Evolutionary conservation across 148 eudicot species (phyloP), one percentile per base, ranked within the genome.

Genomic region (Pouteria glomerata): DNA sequence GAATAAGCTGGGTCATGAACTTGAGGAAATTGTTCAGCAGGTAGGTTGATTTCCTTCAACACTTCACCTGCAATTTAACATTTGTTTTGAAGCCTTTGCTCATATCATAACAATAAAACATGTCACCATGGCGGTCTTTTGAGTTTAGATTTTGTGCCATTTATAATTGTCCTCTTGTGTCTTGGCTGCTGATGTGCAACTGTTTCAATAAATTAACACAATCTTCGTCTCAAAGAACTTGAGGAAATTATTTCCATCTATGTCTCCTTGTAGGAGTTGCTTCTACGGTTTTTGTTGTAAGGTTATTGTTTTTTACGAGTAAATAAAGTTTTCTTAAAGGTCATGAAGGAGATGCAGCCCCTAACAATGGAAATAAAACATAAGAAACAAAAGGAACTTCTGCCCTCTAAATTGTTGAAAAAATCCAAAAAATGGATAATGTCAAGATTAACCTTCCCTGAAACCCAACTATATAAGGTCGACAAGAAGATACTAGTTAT

Each of bases 21-120:
- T 95, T 75, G 99, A 95, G 86, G 90, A 88, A 58, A 80, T 92
- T 70, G 85, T 80, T 34, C 90, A 88, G 74, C 96, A 91, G 97
- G 97, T 95, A 77, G 39, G 30, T 29, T 24, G 58, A 8, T 51
- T 34, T 66, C 23, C 29, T 67, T n/a, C 13, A 61, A 73, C 42
- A 37, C 37, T 39, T 13, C 8, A 56, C 35, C 12, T 68, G 35
- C 12, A 31, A 21, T 63, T 57, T 53, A 44, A 45, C 19, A 69
- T 29, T 30, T 27, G 24, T 56, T 56, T 57, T 70, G 37, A 51
- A 48, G 42, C 14, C 35, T 41, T 50, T 39, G 44, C 16, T 10
- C 26, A 60, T 52, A 23, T 12, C 19, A 62, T 23, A 10, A 69
- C 21, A 45, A 27, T 18, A 10, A 41, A 19, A 39, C 24, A 27